Evolutionary conservation across 768 basidiomycete species (phyloP).

Genomic region (Suillus sp.): DNA sequence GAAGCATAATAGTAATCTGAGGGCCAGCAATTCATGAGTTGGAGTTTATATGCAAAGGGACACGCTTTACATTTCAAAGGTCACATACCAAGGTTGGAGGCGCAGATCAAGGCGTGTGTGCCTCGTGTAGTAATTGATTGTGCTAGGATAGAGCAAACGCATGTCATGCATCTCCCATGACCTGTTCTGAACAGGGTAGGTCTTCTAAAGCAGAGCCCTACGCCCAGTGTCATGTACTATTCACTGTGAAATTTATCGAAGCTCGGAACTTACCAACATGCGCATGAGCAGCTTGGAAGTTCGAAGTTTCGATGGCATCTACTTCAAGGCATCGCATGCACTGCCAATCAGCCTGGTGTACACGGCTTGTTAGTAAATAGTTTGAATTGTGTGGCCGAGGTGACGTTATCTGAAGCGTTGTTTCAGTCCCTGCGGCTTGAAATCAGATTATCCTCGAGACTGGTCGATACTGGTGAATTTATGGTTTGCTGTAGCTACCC

Average conservation of each 20-base stretch:
- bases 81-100: neutral
- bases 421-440: neutral
- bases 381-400: neutral
- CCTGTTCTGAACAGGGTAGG: neutral
- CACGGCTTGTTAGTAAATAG: neutral
- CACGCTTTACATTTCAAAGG: neutral
- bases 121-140: neutral
- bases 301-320: neutral
- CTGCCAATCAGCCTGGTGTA: too few relatives aligned
- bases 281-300: neutral
- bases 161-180: neutral
- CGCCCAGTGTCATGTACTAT: neutral
- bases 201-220: neutral
- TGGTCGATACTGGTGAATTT: too few relatives aligned
- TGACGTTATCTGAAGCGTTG: neutral
- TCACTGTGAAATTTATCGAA: neutral
- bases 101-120: neutral
- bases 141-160: neutral
- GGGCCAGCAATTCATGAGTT: neutral
- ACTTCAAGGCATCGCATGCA: neutral
- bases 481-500: too few relatives aligned
- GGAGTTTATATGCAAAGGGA: neutral
- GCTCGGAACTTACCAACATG: neutral
- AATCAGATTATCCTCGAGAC: too few relatives aligned
- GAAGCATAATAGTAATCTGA: conserved; percentile 25